Conservation (phyloP, 176 grass and related monocot genomes). For the Aegilops umbellulata region DNA sequence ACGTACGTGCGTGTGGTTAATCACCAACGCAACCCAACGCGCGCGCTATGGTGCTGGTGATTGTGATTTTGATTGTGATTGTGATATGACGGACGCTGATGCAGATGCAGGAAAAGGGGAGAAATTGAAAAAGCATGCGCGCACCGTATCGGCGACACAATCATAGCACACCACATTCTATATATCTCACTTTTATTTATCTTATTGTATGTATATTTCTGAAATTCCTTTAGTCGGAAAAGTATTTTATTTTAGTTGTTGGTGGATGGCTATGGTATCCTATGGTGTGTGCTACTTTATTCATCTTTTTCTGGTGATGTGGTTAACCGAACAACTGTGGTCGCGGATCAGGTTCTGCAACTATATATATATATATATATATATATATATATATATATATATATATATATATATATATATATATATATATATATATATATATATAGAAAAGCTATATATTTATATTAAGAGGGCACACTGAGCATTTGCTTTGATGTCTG, state of each 20-base stretch:
- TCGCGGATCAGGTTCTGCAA: neutral
- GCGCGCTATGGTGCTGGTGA: neutral
- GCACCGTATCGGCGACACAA: slow-evolving; percentile 6
- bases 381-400: too few species aligned
- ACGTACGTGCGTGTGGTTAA: neutral
- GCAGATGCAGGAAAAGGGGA: neutral
- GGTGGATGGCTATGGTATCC: neutral
- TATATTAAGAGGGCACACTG: too few species aligned
- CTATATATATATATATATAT: too few species aligned
- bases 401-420: too few species aligned
- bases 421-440: too few species aligned
- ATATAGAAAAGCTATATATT: too few species aligned
- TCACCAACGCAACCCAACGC: neutral
- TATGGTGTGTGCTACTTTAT: neutral
- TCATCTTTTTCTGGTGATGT: neutral
- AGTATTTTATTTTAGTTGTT: neutral
- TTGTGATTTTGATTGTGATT: neutral
- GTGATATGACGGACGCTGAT: slow-evolving; percentile 18
- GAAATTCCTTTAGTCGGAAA: neutral
- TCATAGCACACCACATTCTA: neutral
- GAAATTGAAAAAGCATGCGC: neutral
- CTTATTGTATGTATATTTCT: neutral
- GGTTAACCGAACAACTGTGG: slow-evolving; percentile 2
- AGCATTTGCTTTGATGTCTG: too few species aligned
- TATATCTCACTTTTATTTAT: too few species aligned